These are phyloP conservation scores for Avena eriantha DNA, from an alignment of 176 grass and related monocot species.

Conservation along the genomic window DNA sequence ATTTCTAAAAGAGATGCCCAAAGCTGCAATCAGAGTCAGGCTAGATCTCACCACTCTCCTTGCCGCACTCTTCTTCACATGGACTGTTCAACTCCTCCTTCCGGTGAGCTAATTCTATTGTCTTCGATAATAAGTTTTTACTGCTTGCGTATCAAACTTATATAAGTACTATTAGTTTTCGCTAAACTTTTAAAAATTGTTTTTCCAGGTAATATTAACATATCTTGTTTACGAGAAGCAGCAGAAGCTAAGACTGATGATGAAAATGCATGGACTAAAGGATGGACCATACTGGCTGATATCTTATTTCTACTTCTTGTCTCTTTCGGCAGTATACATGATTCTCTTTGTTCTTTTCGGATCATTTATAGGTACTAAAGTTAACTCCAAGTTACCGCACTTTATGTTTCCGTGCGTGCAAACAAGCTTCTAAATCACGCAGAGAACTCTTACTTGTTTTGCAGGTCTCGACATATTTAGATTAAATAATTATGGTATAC, in stretches of 20 bases:
- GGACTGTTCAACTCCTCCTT: conserved; percentile 66
- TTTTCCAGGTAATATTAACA: conserved; percentile 47
- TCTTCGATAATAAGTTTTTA: too few relatives aligned
- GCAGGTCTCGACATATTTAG: conserved; percentile 69
- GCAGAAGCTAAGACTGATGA: conserved; percentile 71
- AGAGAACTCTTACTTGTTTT: conserved; percentile 12
- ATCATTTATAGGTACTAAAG: conserved; percentile 58
- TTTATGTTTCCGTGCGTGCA: background rate
- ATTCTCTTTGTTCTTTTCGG: conserved; percentile 61
- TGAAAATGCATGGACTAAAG: conserved; percentile 77
- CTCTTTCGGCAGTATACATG: conserved; percentile 57
- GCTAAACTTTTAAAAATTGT: background rate
- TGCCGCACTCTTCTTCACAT: conserved; percentile 59
- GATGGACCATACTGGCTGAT: conserved; percentile 66
- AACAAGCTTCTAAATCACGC: conserved; percentile 16
- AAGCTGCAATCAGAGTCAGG: conserved; percentile 40
- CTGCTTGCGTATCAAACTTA: too few relatives aligned
- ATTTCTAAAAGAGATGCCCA: conserved; percentile 74
- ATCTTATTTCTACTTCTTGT: conserved; percentile 61
- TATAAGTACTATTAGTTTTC: background rate
- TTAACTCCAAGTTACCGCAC: background rate
- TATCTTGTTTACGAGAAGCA: conserved; percentile 72
- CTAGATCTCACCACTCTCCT: conserved; percentile 58
- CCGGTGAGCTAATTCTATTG: conserved; percentile 48
- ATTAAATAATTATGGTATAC: conserved; percentile 60